Percentiles rank a stretch among this genome's conserved stretches.
These are phyloP conservation scores for Solanum chacoense DNA, from an alignment of 305 asterid species.

Conservation along the genomic window DNA sequence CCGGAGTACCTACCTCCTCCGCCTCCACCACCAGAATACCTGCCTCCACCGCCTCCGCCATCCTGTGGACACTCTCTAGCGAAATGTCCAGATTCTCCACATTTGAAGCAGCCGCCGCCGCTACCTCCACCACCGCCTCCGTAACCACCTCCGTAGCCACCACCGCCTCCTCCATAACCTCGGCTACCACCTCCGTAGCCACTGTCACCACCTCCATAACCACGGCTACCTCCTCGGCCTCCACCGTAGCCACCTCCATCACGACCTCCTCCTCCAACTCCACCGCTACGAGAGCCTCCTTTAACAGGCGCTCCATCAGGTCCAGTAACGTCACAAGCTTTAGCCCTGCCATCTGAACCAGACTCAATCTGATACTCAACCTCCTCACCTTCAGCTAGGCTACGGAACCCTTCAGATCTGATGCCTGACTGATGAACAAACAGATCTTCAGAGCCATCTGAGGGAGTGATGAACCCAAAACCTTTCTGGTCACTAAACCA, in stretches of 20 bases:
- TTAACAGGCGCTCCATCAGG: constrained; percentile 13
- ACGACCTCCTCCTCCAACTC: constrained; percentile 10
- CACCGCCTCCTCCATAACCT: neutral
- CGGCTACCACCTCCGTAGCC: constrained; percentile 4
- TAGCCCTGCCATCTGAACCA: constrained; percentile 40
- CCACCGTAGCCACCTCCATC: constrained; percentile 37
- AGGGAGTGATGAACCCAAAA: constrained; percentile 46
- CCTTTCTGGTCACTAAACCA: constrained; percentile 67
- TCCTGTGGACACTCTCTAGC: constrained; percentile 39
- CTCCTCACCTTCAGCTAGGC: constrained; percentile 43
- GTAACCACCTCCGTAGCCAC: neutral
- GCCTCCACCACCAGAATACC: constrained; percentile 6
- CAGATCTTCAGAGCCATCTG: constrained; percentile 44
- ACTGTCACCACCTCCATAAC: neutral
- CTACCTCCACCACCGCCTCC: neutral
- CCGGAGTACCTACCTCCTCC: constrained; percentile 3
- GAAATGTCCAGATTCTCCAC: constrained; percentile 53
- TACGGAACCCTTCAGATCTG: constrained; percentile 44
- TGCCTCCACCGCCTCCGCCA: constrained; percentile 9
- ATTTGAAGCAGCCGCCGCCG: constrained; percentile 20
- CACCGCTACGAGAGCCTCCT: constrained; percentile 20
- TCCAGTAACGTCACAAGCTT: constrained; percentile 32
- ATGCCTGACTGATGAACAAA: constrained; percentile 59
- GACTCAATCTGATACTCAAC: constrained; percentile 34
- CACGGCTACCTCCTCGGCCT: constrained; percentile 22